Conservation (phyloP, 2,329 filamentous ascomycete genomes). For the Incumbomyces delicatus region DNA sequence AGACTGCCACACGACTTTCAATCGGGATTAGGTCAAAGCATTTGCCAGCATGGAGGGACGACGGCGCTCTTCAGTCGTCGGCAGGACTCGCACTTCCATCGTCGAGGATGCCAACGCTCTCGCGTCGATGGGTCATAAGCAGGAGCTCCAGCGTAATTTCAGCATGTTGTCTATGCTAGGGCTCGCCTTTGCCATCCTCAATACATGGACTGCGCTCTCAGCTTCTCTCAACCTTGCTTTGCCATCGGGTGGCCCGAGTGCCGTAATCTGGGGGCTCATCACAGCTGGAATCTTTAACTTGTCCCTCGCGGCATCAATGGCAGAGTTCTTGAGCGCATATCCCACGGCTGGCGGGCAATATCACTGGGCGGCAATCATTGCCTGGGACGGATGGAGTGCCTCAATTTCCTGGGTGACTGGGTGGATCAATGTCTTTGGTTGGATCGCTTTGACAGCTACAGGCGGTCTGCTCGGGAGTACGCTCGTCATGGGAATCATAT, state of each 20-base stretch:
- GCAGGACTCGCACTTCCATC: constrained; percentile 9
- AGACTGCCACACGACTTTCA: neutral
- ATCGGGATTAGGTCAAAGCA: neutral
- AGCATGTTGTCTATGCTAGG: constrained; percentile 51
- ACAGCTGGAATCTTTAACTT: constrained; percentile 59
- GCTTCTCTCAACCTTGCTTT: constrained; percentile 52
- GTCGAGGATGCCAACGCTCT: constrained; percentile 40
- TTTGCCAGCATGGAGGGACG: neutral
- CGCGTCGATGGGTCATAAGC: constrained; percentile 48
- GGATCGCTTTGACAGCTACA: constrained; percentile 53
- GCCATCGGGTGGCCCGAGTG: constrained; percentile 59
- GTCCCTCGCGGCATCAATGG: constrained; percentile 57
- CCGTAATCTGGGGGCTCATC: constrained; percentile 61
- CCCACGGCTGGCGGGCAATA: constrained; percentile 55
- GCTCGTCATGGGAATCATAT: constrained; percentile 56
- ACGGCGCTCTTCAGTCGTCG: constrained; percentile 1
- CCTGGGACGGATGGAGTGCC: constrained; percentile 51
- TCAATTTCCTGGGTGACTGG: constrained; percentile 55
- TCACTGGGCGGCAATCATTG: constrained; percentile 59
- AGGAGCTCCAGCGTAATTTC: constrained; percentile 50
- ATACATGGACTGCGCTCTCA: constrained; percentile 54
- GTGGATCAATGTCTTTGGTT: constrained; percentile 36
- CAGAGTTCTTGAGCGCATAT: constrained; percentile 61
- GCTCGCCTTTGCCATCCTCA: constrained; percentile 53
- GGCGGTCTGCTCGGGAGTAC: constrained; percentile 58